Evolutionary conservation across 2,329 filamentous ascomycete genomes (phyloP), one percentile per base, ranked within the genome.

Genomic region (Fusarium nelsonii): DNA sequence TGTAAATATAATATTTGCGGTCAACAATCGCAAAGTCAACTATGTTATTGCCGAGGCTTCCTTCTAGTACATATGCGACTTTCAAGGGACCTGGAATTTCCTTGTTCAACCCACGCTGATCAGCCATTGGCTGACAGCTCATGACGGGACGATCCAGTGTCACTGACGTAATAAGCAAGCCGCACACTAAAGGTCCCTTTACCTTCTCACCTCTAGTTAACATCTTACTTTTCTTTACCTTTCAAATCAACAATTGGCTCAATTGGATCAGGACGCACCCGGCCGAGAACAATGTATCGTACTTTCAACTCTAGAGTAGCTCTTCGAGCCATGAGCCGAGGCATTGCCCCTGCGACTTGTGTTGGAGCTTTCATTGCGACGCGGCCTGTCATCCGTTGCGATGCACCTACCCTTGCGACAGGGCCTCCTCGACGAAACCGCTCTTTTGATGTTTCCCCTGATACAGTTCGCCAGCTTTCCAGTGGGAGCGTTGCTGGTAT

Each of bases 401-500:
- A 79, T 66, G 71, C 75, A 50, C 68, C 61, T 77, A 43, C 70
- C 33, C 46, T 67, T 56, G 57, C 62, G 34, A 62, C 64, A 23
- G 56, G 63, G 41, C 58, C 67, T 40, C 64, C 58, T 49, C 69
- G 61, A 28, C 63, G 63, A 55, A 55, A 32, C 9, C 43, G 63
- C 18, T 54, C 58, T 30, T 34, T 72, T 6, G 70, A 74, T 34
- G 40, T 77, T 10, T 75, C 76, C 4, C 71, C 77, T 4, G 71
- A 77, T 8, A 69, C 82, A 7, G 79, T 85, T 52, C 80, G 78
- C 58, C 84, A 88, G 75, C 73, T 88, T n/a, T 86, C 85, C 2
- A 81, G 83, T 20, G 86, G 86, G 4, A 87, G 86, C 66, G 62
- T 88, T n/a, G 69, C 82, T 23, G 86, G 85, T 87, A 67, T 15